Conservation (phyloP, 768 basidiomycete genomes). For the Exidia glandulosa region DNA sequence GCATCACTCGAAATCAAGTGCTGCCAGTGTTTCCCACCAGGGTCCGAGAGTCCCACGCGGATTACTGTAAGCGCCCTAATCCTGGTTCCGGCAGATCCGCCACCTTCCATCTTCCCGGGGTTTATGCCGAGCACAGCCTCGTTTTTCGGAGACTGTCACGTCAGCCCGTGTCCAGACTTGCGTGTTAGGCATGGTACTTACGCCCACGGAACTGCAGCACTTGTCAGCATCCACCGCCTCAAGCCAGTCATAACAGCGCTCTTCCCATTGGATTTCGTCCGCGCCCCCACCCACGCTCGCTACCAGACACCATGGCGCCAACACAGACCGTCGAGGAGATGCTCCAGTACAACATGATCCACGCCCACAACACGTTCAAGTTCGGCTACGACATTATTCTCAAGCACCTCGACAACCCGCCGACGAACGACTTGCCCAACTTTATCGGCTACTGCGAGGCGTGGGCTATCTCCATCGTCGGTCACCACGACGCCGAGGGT, state of each 20-base stretch:
- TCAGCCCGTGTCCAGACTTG: not conserved
- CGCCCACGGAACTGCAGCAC: not conserved
- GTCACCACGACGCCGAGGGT: slow-evolving; percentile 27
- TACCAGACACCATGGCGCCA: not conserved
- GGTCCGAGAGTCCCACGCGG: too few relatives aligned
- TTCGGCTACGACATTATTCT: slow-evolving; percentile 26
- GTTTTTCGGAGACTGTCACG: not conserved
- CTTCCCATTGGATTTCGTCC: not conserved
- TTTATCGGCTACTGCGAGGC: slow-evolving; percentile 31
- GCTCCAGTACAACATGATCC: slow-evolving; percentile 13
- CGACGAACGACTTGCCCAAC: slow-evolving; percentile 25
- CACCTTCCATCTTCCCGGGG: too few relatives aligned
- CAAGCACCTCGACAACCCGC: slow-evolving; percentile 23
- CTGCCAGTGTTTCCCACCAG: too few relatives aligned
- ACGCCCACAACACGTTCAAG: slow-evolving; percentile 26
- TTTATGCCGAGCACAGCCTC: not conserved
- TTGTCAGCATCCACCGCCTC: not conserved
- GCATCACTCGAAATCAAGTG: too few relatives aligned
- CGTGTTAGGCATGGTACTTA: not conserved
- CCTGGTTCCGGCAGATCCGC: too few relatives aligned
- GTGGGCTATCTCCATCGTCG: slow-evolving; percentile 24
- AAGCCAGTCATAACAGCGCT: not conserved
- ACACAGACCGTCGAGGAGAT: not conserved
- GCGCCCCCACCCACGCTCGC: too few relatives aligned
- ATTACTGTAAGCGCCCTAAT: too few relatives aligned